Evolutionary conservation across 2,329 filamentous ascomycete genomes (phyloP).

Genomic region (Neofusicoccum cordaticola): DNA sequence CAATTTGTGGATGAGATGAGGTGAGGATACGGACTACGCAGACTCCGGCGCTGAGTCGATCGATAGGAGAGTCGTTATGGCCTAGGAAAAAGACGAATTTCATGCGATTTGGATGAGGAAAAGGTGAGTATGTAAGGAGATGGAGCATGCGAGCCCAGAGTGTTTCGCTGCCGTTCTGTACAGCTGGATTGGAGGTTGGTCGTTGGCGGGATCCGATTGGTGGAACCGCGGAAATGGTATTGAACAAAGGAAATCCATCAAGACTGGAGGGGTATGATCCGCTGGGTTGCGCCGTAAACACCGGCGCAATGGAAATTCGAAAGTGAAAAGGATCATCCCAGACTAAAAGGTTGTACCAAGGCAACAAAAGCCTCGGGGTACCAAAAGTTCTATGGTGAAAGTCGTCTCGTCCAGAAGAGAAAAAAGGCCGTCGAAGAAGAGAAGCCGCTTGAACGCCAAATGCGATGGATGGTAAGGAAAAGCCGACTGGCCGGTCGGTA

Average conservation of each 20-base stretch:
- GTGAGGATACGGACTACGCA: constrained; percentile 7
- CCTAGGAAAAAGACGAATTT: background rate
- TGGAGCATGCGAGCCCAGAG: background rate
- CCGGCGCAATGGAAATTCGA: constrained; percentile 18
- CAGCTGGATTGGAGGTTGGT: background rate
- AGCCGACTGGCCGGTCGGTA: constrained; percentile 9
- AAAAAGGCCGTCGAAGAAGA: constrained; percentile 23
- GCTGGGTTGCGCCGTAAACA: constrained; percentile 1
- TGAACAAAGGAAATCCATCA: constrained; percentile 17
- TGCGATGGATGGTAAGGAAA: constrained; percentile 15
- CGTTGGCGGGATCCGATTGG: background rate
- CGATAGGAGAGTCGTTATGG: constrained; percentile 11
- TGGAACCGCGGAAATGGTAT: background rate
- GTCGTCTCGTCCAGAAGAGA: constrained; percentile 17
- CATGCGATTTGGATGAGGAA: background rate
- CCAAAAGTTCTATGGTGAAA: constrained; percentile 18
- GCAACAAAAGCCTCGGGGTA: background rate
- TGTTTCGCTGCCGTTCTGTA: constrained; percentile 12
- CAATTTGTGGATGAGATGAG: constrained; percentile 4
- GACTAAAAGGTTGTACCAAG: constrained; percentile 9
- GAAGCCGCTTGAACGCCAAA: constrained; percentile 37
- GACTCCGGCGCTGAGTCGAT: constrained; percentile 10
- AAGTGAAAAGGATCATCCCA: constrained; percentile 18
- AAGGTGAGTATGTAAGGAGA: constrained; percentile 6
- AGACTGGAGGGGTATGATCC: constrained; percentile 15